Percentiles rank a stretch among this genome's conserved stretches.
These are phyloP conservation scores for Cajanus cajan DNA, from an alignment of 306 rosid species.

Conservation along the genomic window DNA sequence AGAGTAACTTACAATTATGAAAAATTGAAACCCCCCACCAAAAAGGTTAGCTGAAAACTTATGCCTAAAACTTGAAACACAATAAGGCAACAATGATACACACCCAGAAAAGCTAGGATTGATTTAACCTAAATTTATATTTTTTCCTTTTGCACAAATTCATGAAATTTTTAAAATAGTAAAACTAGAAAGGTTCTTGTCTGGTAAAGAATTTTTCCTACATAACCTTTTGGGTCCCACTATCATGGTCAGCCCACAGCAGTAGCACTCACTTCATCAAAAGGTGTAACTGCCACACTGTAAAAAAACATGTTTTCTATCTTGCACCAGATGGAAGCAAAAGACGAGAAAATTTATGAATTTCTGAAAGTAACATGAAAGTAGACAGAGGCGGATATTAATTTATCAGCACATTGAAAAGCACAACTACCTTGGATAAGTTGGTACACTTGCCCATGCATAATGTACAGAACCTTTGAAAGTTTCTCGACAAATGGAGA, in stretches of 20 bases:
- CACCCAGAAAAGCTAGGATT: constrained; percentile 7
- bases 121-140: background rate
- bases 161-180: background rate
- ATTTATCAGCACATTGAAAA: background rate
- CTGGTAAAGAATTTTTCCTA: background rate
- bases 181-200: background rate
- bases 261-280: background rate
- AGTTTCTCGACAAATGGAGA: constrained; percentile 64
- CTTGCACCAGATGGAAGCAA: background rate
- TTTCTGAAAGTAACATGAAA: background rate
- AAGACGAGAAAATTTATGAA: background rate
- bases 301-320: background rate
- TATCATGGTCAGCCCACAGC: background rate
- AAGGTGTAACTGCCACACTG: background rate
- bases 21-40: no score
- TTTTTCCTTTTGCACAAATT: background rate
- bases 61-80: background rate
- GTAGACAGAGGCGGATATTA: background rate
- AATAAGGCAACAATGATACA: background rate
- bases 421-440: constrained; percentile 75
- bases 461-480: constrained; percentile 90
- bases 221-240: background rate
- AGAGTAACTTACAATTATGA: no score
- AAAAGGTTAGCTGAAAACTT: no score
- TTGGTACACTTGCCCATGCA: constrained; percentile 97